Evolutionary conservation across 352 stramenopile genomes (phyloP).

Genomic region (Thraustochytrium sp.): DNA sequence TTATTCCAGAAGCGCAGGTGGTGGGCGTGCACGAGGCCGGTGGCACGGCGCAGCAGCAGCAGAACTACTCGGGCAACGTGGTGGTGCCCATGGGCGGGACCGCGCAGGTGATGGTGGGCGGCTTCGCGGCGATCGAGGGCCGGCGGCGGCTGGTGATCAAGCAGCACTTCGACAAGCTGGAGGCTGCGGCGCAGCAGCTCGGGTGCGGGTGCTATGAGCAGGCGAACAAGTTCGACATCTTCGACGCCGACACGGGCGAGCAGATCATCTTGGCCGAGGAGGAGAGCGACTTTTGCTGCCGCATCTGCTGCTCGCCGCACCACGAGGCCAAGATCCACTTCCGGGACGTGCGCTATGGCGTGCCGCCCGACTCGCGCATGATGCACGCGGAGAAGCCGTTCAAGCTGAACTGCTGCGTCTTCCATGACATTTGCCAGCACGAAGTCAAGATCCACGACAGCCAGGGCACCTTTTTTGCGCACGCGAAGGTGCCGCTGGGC

Average conservation of each 20-base stretch:
- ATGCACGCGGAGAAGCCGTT: slow-evolving; percentile 40
- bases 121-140: background rate
- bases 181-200: slow-evolving; percentile 19
- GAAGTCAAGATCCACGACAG: background rate
- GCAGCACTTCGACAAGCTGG: slow-evolving; percentile 2
- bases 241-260: slow-evolving; percentile 35
- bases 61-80: too few relatives aligned
- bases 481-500: slow-evolving; percentile 15
- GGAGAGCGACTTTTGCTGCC: background rate
- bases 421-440: slow-evolving; percentile 36
- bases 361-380: background rate
- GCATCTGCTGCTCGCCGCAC: slow-evolving; percentile 27
- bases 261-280: slow-evolving; percentile 13
- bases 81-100: too few relatives aligned
- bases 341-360: slow-evolving; percentile 10
- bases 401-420: slow-evolving; percentile 34
- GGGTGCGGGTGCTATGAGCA: slow-evolving; percentile 14
- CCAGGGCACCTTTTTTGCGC: background rate
- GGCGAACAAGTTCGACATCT: slow-evolving; percentile 29
- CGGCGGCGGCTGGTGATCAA: background rate
- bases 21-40: too few relatives aligned
- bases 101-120: too few relatives aligned
- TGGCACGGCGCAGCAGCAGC: too few relatives aligned
- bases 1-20: too few relatives aligned
- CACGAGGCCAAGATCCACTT: slow-evolving; percentile 12